Evolutionary conservation across 768 basidiomycete species (phyloP).

Genomic region (Xerocomellus chrysenteron): DNA sequence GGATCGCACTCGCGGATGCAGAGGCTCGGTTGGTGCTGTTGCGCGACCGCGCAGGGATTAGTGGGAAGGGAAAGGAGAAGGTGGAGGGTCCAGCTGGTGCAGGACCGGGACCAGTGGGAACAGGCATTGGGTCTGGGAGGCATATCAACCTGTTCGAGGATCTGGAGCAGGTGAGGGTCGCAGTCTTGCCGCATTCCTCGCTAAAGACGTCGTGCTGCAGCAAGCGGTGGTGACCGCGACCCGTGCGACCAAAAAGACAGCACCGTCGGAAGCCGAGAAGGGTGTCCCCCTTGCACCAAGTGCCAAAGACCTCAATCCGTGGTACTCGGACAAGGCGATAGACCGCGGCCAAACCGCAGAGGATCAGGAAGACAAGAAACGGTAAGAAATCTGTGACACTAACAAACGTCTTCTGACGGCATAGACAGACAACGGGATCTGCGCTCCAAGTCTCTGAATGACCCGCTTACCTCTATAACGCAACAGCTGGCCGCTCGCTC

Average conservation of each 20-base stretch:
- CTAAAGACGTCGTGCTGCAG: constrained; percentile 29
- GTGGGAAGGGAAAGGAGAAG: constrained; percentile 37
- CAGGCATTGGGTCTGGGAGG: constrained; percentile 40
- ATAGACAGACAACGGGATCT: constrained; percentile 57
- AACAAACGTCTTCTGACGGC: not conserved
- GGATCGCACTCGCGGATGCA: constrained; percentile 74
- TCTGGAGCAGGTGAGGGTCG: constrained; percentile 58
- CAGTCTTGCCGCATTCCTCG: not conserved
- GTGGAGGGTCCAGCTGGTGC: constrained; percentile 15
- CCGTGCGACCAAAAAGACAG: constrained; percentile 48
- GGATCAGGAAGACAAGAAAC: constrained; percentile 31
- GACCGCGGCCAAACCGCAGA: constrained; percentile 31
- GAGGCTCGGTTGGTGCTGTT: constrained; percentile 73
- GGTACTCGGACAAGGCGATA: constrained; percentile 52
- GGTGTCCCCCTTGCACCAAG: constrained; percentile 74
- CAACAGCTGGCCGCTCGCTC: constrained; percentile 53
- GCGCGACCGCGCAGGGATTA: constrained; percentile 56
- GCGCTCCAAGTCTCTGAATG: constrained; percentile 58
- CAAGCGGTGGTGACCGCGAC: constrained; percentile 46
- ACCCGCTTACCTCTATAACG: constrained; percentile 75
- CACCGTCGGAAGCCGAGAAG: constrained; percentile 57
- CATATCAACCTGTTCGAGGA: constrained; percentile 88
- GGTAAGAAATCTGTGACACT: constrained; percentile 27
- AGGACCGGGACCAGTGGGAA: not conserved
- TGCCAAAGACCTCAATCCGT: constrained; percentile 75